Conservation (phyloP, 164 flowering plant genomes). For the Taxillus chinensis region DNA sequence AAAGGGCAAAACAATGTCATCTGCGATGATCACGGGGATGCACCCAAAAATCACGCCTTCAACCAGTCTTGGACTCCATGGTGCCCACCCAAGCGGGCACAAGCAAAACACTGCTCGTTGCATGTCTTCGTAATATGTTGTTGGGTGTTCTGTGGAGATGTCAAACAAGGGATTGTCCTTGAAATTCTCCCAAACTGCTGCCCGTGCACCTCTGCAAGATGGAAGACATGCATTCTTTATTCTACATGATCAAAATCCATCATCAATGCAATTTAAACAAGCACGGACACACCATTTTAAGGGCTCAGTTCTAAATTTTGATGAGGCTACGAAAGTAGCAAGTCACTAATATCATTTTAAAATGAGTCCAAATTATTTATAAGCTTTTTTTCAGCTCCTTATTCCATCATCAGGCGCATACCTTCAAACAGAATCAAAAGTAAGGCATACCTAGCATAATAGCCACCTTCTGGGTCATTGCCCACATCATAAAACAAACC, state of each 20-base stretch:
- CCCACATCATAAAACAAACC: slow-evolving; percentile 90
- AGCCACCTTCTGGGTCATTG: slow-evolving; percentile 97
- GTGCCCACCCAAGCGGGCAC: slow-evolving; percentile 98
- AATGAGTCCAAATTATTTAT: background rate
- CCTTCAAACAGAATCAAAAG: background rate
- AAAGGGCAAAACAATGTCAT: slow-evolving; percentile 88
- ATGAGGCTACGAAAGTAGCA: no score
- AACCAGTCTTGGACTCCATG: slow-evolving; percentile 96
- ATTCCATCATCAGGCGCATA: background rate
- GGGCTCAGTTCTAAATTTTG: no score
- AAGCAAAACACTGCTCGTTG: slow-evolving; percentile 89
- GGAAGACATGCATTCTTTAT: no score
- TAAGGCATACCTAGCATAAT: slow-evolving; percentile 79
- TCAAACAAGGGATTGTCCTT: slow-evolving; percentile 93
- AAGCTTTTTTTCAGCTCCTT: background rate
- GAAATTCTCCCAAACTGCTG: slow-evolving; percentile 97
- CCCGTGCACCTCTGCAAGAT: slow-evolving; percentile 80
- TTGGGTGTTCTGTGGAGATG: slow-evolving; percentile 92
- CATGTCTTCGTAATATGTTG: slow-evolving; percentile 96
- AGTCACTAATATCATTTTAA: no score
- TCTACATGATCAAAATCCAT: no score
- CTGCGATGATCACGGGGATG: slow-evolving; percentile 93
- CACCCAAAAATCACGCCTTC: slow-evolving; percentile 96
- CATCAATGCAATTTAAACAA: no score
- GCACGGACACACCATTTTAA: no score